These are phyloP conservation scores for Morella rubra DNA, from an alignment of 306 rosid genomes.

Conservation along the genomic window DNA sequence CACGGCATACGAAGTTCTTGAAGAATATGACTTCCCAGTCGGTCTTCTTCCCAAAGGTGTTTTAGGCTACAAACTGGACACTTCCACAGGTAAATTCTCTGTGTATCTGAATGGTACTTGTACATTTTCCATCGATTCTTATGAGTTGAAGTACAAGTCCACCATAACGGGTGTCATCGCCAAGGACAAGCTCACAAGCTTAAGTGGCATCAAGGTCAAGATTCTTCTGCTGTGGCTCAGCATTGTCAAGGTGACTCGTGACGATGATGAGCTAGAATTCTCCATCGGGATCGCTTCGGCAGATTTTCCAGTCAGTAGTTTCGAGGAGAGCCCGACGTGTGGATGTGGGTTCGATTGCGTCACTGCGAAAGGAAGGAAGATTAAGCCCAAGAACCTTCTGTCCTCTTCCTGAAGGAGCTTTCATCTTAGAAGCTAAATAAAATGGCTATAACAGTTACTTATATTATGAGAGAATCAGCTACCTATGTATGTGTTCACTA, in stretches of 20 bases:
- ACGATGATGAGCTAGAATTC: slow-evolving; percentile 41
- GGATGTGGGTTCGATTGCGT: slow-evolving; percentile 67
- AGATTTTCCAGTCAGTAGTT: slow-evolving; percentile 40
- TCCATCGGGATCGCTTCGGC: slow-evolving; percentile 60
- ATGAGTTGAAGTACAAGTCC: slow-evolving; percentile 49
- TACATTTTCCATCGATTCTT: slow-evolving; percentile 34
- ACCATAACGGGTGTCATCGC: slow-evolving; percentile 47
- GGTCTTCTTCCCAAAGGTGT: slow-evolving; percentile 60
- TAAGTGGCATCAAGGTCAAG: slow-evolving; percentile 49
- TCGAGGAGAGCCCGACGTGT: slow-evolving; percentile 48
- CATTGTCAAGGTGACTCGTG: slow-evolving; percentile 38
- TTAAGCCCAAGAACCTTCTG: slow-evolving; percentile 9
- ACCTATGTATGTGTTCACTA: background rate
- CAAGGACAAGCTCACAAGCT: slow-evolving; percentile 39
- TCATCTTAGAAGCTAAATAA: background rate
- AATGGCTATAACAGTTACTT: background rate
- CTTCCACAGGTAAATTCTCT: slow-evolving; percentile 50
- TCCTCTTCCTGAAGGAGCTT: slow-evolving; percentile 16
- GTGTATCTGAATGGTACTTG: slow-evolving; percentile 42
- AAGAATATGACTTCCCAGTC: slow-evolving; percentile 46
- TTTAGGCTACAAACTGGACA: slow-evolving; percentile 38
- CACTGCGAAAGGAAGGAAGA: slow-evolving; percentile 4
- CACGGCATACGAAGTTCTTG: slow-evolving; percentile 44
- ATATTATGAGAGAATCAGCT: background rate
- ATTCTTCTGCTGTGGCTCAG: slow-evolving; percentile 45